Base-by-base conservation (phyloP, 768 basidiomycete species). In the Roridomyces roridus region DNA sequence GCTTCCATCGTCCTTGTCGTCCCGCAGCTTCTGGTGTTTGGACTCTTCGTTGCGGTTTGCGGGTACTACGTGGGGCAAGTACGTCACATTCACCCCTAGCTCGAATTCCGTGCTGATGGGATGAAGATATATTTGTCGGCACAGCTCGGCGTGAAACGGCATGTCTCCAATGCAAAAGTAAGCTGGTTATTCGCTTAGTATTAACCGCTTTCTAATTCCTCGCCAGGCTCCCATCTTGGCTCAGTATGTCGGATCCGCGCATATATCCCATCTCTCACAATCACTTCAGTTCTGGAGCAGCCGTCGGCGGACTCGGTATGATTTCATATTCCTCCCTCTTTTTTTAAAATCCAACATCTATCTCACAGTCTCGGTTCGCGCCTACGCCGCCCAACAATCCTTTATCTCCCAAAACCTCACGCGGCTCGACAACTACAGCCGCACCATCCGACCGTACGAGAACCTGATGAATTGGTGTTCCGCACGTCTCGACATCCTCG, bases 401-500 rank as follows among this genome's bases (percentile, higher is more conserved):
- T 57, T 61, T 42, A 57, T 55, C n/a, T 15, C 49, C 35, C n/a
- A 43, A 20, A 43, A 45, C 23, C 37, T 24, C 46, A 52, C 24
- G 57, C 39, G 42, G 39, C 40, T 31, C 4, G 46, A 46, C n/a
- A 46, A 35, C 28, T 35, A 46, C 29, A 46, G 31, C 31, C n/a
- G 46, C 28, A 31, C 46, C 18, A 46, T 34, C 17, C 18, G 46
- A 46, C 46, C 46, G n/a, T 46, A 46, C 46, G 46, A 35, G 17
- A 46, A 46, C 46, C 29, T 46, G 12, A 6, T 46, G 31, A 46
- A 46, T 34, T 69, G 47, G 59, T 57, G 60, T 18, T 46, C 54
- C 15, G 29, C 59, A 20, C 74, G 81, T 9, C 72, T 83, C 26
- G 79, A 82, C 60, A 65, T 72, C 29, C 67, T 83, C 8, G 81